Base-by-base conservation (phyloP, 805 yeast species). In the Candida vaughaniae region DNA sequence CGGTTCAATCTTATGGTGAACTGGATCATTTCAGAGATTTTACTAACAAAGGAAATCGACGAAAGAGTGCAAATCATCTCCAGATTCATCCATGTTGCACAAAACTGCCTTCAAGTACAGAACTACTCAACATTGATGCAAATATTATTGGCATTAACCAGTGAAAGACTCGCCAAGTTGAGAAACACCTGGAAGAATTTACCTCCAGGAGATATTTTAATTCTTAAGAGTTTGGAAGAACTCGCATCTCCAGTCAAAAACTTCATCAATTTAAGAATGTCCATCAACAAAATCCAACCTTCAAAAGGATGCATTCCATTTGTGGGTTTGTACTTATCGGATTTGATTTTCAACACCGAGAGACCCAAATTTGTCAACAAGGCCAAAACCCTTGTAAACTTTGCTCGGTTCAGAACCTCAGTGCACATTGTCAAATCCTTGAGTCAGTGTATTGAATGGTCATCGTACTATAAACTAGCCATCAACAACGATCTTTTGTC, bases 51-150 rank as follows among this genome's bases (percentile, higher is more conserved):
- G 38, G 65, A 72, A 29, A 66, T 75, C 17, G 68, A 66, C 3
- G 76, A 86, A 47, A 70, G 91, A 46, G 77, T 80, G 29, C 71
- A 77, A 38, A 73, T 90, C 1, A 75, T 90, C n/a, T 80, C 88
- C n/a, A 70, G 91, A 47, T 88, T 85, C 51, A 87, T 91, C 41
- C 95, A 87, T 49, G 65, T 91, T 38, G 97, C 96, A 0, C 80
- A 81, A 39, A 77, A 80, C 47, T 82, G 96, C 56, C 71, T 72
- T 30, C 61, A 62, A 9, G 55, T 84, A 38, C 97, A 90, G 56
- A 91, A 91, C 59, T 89, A 72, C 56, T 80, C 95, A 7, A 84
- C 97, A 0, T 64, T 88, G 60, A 84, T 88, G 83, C 96, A 91
- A 60, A 78, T 93, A 29, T 73, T 86, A 10, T 66, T 90, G 36